These are phyloP conservation scores for Cenchrus americanus DNA, from an alignment of 176 grass and related monocot species.

Conservation along the genomic window DNA sequence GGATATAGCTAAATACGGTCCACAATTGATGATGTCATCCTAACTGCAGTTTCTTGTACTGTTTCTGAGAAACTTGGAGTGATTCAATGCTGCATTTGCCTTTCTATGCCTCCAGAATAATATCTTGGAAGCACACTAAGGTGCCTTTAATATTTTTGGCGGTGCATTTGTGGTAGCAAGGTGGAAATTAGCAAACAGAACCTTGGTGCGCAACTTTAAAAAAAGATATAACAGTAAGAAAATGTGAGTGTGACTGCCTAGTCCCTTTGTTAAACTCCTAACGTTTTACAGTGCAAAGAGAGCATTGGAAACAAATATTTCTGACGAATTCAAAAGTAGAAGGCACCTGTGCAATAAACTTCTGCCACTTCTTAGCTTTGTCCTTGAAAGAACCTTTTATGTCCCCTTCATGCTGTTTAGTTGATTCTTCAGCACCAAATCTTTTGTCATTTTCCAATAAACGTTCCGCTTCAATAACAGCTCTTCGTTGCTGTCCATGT, in stretches of 20 bases:
- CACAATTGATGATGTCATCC: not conserved
- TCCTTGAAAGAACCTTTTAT: constrained; percentile 78
- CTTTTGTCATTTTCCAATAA: constrained; percentile 63
- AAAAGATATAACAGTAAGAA: constrained; percentile 14
- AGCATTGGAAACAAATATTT: not conserved
- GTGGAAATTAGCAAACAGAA: constrained; percentile 16
- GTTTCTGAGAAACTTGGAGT: constrained; percentile 28
- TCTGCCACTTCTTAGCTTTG: constrained; percentile 92
- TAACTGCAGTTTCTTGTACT: constrained; percentile 6
- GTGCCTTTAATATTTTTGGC: constrained; percentile 23
- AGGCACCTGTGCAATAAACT: constrained; percentile 82
- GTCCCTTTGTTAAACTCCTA: constrained; percentile 8
- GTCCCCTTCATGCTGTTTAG: constrained; percentile 52
- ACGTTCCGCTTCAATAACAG: constrained; percentile 78
- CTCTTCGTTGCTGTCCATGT: constrained; percentile 90
- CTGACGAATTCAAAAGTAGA: constrained; percentile 35
- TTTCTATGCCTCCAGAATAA: constrained; percentile 23
- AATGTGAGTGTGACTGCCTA: constrained; percentile 13
- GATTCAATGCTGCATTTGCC: not conserved
- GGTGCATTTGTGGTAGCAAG: constrained; percentile 23
- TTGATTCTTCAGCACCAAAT: constrained; percentile 40
- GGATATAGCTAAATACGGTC: constrained; percentile 20
- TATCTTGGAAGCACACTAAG: constrained; percentile 8
- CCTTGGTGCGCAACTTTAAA: not conserved
- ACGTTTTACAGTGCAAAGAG: constrained; percentile 10